These are phyloP conservation scores for Daedalea quercina DNA, from an alignment of 768 basidiomycete genomes.

Conservation along the genomic window DNA sequence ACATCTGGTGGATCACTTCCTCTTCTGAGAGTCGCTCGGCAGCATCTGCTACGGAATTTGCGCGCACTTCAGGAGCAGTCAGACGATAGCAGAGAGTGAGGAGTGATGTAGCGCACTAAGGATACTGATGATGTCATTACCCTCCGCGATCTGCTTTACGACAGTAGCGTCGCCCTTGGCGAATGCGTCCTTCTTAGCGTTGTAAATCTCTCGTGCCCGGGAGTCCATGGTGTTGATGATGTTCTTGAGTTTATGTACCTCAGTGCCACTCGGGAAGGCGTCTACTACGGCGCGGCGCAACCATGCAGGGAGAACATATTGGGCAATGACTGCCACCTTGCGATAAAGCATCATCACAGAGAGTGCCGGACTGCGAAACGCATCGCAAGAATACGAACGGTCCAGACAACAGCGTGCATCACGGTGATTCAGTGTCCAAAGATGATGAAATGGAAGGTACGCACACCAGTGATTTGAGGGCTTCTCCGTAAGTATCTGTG, in stretches of 20 bases:
- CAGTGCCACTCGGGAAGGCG: conserved; percentile 1
- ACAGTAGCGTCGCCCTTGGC: conserved; percentile 27
- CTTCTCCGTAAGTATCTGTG: conserved; percentile 18
- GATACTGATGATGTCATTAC: conserved; percentile 40
- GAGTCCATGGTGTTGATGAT: conserved; percentile 1
- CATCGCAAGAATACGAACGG: not conserved
- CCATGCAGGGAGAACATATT: not conserved
- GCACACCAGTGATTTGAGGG: conserved; percentile 20
- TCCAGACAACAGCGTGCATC: too few relatives aligned
- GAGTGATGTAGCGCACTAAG: conserved; percentile 31
- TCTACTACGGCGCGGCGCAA: not conserved
- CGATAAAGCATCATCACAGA: conserved; percentile 15
- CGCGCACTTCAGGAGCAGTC: conserved; percentile 24
- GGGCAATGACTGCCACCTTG: conserved; percentile 26
- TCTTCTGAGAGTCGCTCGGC: conserved; percentile 12
- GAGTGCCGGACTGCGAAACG: not conserved
- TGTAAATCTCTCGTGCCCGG: conserved; percentile 20
- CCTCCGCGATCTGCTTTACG: conserved; percentile 26
- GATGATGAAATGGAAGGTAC: too few relatives aligned
- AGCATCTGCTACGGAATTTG: conserved; percentile 25
- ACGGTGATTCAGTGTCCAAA: too few relatives aligned
- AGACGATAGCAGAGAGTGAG: not conserved
- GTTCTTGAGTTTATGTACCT: not conserved
- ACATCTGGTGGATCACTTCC: conserved; percentile 31
- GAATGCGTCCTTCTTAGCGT: conserved; percentile 29